Percentiles rank a stretch among this genome's conserved stretches.
These are phyloP conservation scores for Kuraishia cidri DNA, from an alignment of 805 yeast genomes.

Conservation along the genomic window DNA sequence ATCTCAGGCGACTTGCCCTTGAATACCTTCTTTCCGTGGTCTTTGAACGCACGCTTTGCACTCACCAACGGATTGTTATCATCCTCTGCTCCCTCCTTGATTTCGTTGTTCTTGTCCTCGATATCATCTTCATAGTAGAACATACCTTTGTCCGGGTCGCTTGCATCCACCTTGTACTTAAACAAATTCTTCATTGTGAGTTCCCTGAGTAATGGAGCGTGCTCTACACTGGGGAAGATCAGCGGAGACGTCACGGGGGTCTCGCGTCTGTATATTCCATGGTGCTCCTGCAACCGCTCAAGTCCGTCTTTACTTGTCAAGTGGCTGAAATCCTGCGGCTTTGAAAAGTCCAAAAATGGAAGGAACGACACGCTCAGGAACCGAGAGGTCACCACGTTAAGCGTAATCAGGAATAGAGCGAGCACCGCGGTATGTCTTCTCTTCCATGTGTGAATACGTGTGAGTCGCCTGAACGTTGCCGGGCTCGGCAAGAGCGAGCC, in stretches of 20 bases:
- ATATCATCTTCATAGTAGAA: slow-evolving; percentile 36
- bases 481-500: slow-evolving; percentile 1
- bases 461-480: not conserved
- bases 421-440: not conserved
- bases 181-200: slow-evolving; percentile 45
- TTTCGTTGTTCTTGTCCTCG: slow-evolving; percentile 29
- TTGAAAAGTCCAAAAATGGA: slow-evolving; percentile 1
- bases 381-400: slow-evolving; percentile 1
- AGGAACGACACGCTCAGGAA: slow-evolving; percentile 1
- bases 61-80: slow-evolving; percentile 32
- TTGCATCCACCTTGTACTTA: slow-evolving; percentile 34
- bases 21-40: slow-evolving; percentile 54
- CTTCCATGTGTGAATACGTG: not conserved
- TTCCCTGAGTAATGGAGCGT: slow-evolving; percentile 52
- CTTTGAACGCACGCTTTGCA: slow-evolving; percentile 51
- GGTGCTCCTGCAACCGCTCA: slow-evolving; percentile 15
- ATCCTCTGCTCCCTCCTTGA: slow-evolving; percentile 33
- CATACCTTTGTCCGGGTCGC: slow-evolving; percentile 19
- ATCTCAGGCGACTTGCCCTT: slow-evolving; percentile 45
- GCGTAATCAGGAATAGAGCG: not conserved
- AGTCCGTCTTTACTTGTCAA: slow-evolving; percentile 14
- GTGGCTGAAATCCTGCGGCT: slow-evolving; percentile 9
- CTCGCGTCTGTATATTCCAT: slow-evolving; percentile 35
- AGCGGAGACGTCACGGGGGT: slow-evolving; percentile 40
- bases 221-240: slow-evolving; percentile 71